phyloP scores from a whole-genome alignment of 371 early-diverging fungal genomes.

The Rhizomucor pusillus region DNA sequence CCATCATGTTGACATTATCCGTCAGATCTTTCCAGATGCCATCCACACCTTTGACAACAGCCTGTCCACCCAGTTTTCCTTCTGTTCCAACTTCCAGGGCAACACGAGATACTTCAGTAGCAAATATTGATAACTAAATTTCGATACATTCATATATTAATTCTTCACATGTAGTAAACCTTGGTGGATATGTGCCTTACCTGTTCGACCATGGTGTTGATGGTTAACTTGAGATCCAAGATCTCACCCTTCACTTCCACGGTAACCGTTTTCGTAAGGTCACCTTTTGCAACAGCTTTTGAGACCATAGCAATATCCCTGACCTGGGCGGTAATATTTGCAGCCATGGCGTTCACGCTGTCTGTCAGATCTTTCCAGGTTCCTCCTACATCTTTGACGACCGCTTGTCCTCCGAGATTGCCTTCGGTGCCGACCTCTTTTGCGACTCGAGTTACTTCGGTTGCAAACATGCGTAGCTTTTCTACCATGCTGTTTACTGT shows the following conservation, averaged over 20 bases:
- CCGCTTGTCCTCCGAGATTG: slow-evolving; percentile 36
- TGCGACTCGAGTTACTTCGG: slow-evolving; percentile 44
- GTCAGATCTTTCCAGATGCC: slow-evolving; percentile 63
- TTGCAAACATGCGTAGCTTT: slow-evolving; percentile 35
- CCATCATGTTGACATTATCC: slow-evolving; percentile 49
- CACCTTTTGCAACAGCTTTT: slow-evolving; percentile 51
- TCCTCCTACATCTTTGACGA: slow-evolving; percentile 45
- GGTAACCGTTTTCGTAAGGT: slow-evolving; percentile 56
- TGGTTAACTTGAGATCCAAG: slow-evolving; percentile 60
- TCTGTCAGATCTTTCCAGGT: slow-evolving; percentile 52
- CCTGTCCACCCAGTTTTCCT: slow-evolving; percentile 53
- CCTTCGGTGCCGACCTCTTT: slow-evolving; percentile 52
- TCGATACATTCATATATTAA: too few relatives aligned
- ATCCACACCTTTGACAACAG: slow-evolving; percentile 48
- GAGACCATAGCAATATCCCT: slow-evolving; percentile 50
- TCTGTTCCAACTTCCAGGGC: slow-evolving; percentile 54
- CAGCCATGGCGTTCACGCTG: slow-evolving; percentile 48
- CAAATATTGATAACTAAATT: too few relatives aligned
- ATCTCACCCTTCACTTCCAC: slow-evolving; percentile 63
- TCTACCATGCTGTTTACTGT: slow-evolving; percentile 63
- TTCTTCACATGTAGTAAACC: too few relatives aligned
- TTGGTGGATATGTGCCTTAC: too few relatives aligned
- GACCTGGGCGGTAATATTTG: slow-evolving; percentile 41
- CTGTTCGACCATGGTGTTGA: slow-evolving; percentile 63
- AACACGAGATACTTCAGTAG: slow-evolving; percentile 51